A percentile compares a stretch with the other conserved stretches of the same genome.
phyloP scores from a whole-genome alignment of 306 rosid species.

The Cercis canadensis region DNA sequence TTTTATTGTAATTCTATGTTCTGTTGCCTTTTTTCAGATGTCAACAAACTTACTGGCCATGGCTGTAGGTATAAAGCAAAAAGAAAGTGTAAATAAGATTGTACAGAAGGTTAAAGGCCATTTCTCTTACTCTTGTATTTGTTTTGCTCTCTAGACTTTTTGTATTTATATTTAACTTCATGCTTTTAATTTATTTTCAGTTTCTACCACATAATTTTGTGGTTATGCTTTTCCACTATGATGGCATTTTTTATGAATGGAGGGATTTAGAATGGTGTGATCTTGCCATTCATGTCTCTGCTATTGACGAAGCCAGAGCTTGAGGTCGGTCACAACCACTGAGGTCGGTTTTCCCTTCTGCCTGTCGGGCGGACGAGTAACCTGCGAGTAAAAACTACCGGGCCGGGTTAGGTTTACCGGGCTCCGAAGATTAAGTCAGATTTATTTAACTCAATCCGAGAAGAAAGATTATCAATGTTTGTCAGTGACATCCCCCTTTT shows the following conservation, averaged over 20 bases:
- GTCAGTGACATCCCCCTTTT: too few relatives aligned
- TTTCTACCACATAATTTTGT: conserved; percentile 23
- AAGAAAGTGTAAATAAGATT: conserved; percentile 34
- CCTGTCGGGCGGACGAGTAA: too few relatives aligned
- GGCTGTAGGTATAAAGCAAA: conserved; percentile 44
- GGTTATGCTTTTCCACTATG: conserved; percentile 41
- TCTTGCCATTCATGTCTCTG: conserved; percentile 39
- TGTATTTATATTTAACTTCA: neutral
- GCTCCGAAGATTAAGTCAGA: too few relatives aligned
- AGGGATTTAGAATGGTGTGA: conserved; percentile 30
- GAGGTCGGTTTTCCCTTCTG: too few relatives aligned
- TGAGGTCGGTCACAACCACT: too few relatives aligned
- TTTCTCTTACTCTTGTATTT: neutral
- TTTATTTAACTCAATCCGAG: too few relatives aligned
- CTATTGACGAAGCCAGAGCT: too few relatives aligned
- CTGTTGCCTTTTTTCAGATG: conserved; percentile 19
- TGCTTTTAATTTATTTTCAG: neutral
- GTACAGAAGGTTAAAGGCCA: conserved; percentile 33
- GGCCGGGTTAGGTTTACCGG: too few relatives aligned
- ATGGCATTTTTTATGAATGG: conserved; percentile 37
- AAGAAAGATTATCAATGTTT: too few relatives aligned
- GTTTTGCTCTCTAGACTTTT: neutral
- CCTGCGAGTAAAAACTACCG: too few relatives aligned
- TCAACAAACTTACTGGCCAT: conserved; percentile 31
- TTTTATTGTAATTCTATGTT: neutral